Conservation (phyloP, 2,329 filamentous ascomycete genomes). For the Cercospora sp. region DNA sequence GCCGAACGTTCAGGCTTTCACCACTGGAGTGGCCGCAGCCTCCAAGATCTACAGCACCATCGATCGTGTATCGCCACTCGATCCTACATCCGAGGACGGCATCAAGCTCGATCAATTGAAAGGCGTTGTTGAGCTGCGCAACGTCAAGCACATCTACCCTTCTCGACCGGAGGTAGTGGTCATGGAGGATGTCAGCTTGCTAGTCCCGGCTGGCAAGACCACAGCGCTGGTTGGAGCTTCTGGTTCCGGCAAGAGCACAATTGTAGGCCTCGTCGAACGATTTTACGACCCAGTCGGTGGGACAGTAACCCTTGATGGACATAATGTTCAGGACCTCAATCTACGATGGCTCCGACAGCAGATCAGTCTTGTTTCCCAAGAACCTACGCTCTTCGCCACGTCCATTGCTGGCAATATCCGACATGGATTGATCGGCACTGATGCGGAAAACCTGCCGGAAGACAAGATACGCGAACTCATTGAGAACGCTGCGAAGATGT, state of each 20-base stretch:
- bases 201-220: slow-evolving; percentile 83
- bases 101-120: slow-evolving; percentile 69
- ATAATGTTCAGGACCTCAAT: slow-evolving; percentile 78
- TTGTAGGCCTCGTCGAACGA: slow-evolving; percentile 87
- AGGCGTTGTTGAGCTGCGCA: slow-evolving; percentile 76
- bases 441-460: slow-evolving; percentile 65
- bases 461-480: slow-evolving; percentile 71
- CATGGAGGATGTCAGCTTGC: slow-evolving; percentile 77
- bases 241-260: slow-evolving; percentile 91
- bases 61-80: slow-evolving; percentile 80
- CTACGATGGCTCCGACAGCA: slow-evolving; percentile 89
- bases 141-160: slow-evolving; percentile 91
- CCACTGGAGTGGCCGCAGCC: slow-evolving; percentile 77
- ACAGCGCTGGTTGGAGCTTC: slow-evolving; percentile 93
- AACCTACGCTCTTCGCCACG: slow-evolving; percentile 85
- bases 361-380: slow-evolving; percentile 88
- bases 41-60: slow-evolving; percentile 94
- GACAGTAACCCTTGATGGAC: slow-evolving; percentile 75
- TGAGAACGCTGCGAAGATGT: slow-evolving; percentile 78
- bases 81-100: slow-evolving; percentile 72
- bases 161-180: slow-evolving; percentile 87
- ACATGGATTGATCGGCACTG: slow-evolving; percentile 86
- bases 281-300: slow-evolving; percentile 91
- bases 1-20: slow-evolving; percentile 84
- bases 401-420: slow-evolving; percentile 88